A percentile compares a stretch with the other conserved stretches of the same genome.
phyloP scores from a whole-genome alignment of 495 filamentous ascomycete genomes.

The Choiromyces venosus region DNA sequence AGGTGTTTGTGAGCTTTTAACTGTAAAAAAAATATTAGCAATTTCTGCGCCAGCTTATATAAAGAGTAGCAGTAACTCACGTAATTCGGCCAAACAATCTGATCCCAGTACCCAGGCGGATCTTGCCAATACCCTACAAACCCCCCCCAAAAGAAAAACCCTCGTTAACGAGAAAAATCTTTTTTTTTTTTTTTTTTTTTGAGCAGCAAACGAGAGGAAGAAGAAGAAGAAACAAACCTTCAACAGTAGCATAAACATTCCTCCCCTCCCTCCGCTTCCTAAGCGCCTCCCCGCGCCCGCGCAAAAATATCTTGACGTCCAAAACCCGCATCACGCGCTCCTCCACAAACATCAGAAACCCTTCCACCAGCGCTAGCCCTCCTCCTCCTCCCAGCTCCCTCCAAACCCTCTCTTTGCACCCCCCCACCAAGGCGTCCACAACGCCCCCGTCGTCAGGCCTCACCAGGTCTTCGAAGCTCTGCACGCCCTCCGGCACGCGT shows the following conservation, averaged over 20 bases:
- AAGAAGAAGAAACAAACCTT: constrained; percentile 34
- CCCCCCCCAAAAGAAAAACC: neutral
- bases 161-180: neutral
- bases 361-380: constrained; percentile 61
- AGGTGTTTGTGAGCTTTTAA: constrained; percentile 58
- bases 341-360: constrained; percentile 69
- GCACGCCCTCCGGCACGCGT: constrained; percentile 57
- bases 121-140: constrained; percentile 86
- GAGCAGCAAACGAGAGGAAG: neutral
- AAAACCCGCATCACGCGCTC: constrained; percentile 20
- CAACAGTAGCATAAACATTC: constrained; percentile 78
- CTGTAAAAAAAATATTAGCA: constrained; percentile 11
- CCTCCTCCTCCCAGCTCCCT: constrained; percentile 6
- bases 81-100: constrained; percentile 93
- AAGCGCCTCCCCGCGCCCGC: constrained; percentile 51
- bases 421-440: constrained; percentile 41
- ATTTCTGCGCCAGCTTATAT: neutral
- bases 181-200: no score
- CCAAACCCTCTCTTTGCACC: neutral
- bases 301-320: constrained; percentile 70
- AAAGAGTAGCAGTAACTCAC: constrained; percentile 49
- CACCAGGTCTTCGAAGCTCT: constrained; percentile 75
- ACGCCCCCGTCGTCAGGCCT: constrained; percentile 48
- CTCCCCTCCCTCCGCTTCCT: constrained; percentile 64
- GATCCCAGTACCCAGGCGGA: constrained; percentile 87